phyloP scores from a whole-genome alignment of 805 yeast species.

The Nakazawaea populi region DNA sequence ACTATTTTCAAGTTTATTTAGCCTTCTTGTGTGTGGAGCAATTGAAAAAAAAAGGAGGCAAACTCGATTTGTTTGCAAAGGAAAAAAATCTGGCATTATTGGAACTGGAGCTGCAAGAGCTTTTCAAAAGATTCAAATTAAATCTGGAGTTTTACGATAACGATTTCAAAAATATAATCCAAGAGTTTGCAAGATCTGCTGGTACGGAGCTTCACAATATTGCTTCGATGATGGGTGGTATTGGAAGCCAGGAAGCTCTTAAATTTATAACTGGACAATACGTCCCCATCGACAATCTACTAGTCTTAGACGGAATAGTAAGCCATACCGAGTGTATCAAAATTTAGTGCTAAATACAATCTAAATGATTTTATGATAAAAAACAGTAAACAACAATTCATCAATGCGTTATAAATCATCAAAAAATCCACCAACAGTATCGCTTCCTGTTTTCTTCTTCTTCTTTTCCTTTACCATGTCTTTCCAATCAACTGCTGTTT shows the following conservation, averaged over 20 bases:
- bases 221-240: constrained; percentile 73
- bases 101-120: constrained; percentile 15
- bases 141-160: constrained; percentile 22
- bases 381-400: neutral
- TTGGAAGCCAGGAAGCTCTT: constrained; percentile 78
- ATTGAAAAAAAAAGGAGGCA: constrained; percentile 18
- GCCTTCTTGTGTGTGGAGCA: constrained; percentile 31
- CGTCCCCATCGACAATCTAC: constrained; percentile 64
- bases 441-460: constrained; percentile 37
- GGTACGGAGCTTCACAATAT: constrained; percentile 50
- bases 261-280: constrained; percentile 77
- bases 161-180: constrained; percentile 30
- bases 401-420: constrained; percentile 41
- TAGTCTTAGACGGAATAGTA: constrained; percentile 67
- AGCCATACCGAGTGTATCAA: constrained; percentile 33
- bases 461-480: constrained; percentile 65
- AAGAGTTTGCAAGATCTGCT: constrained; percentile 33
- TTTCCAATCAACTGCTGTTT: constrained; percentile 78
- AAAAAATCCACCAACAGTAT: constrained; percentile 49
- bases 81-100: constrained; percentile 16
- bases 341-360: neutral
- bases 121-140: constrained; percentile 15
- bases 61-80: constrained; percentile 16
- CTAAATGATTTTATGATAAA: neutral
- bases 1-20: constrained; percentile 28